phyloP scores from a whole-genome alignment of 148 eudicot genomes.

The Chenopodium album region DNA sequence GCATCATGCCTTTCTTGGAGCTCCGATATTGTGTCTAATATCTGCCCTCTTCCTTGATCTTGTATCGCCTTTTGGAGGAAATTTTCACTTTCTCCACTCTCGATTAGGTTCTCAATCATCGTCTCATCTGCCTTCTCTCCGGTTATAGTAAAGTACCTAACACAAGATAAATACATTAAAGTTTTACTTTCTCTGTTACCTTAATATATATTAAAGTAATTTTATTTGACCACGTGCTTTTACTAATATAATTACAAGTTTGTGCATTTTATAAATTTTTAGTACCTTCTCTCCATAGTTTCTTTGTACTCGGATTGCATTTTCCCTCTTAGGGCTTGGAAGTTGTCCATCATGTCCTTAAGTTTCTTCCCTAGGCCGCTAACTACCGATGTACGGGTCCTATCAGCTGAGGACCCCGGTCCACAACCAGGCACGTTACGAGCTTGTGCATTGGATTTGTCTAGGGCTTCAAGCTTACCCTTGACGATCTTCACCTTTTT shows the following conservation, averaged over 20 bases:
- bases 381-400: constrained; percentile 50
- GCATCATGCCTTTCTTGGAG: constrained; percentile 77
- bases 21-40: constrained; percentile 67
- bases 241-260: too few species aligned
- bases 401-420: constrained; percentile 46
- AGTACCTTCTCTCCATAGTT: constrained; percentile 50
- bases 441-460: constrained; percentile 45
- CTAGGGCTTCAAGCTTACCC: constrained; percentile 53
- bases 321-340: constrained; percentile 46
- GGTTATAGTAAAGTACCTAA: constrained; percentile 42
- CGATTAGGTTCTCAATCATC: constrained; percentile 60
- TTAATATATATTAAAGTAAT: too few species aligned
- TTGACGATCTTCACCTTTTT: constrained; percentile 49
- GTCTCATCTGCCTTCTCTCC: constrained; percentile 63
- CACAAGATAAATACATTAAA: not conserved
- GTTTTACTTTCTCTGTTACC: too few species aligned
- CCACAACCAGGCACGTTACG: constrained; percentile 47
- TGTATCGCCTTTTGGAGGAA: constrained; percentile 69
- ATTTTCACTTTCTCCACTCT: constrained; percentile 55
- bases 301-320: constrained; percentile 54
- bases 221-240: too few species aligned
- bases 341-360: constrained; percentile 57
- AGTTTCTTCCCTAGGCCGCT: constrained; percentile 56
- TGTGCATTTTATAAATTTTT: not conserved
- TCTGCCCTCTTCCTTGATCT: constrained; percentile 65